phyloP scores from a whole-genome alignment of 1,284 basidiomycete species.

The Cryptococcus hybrid region DNA sequence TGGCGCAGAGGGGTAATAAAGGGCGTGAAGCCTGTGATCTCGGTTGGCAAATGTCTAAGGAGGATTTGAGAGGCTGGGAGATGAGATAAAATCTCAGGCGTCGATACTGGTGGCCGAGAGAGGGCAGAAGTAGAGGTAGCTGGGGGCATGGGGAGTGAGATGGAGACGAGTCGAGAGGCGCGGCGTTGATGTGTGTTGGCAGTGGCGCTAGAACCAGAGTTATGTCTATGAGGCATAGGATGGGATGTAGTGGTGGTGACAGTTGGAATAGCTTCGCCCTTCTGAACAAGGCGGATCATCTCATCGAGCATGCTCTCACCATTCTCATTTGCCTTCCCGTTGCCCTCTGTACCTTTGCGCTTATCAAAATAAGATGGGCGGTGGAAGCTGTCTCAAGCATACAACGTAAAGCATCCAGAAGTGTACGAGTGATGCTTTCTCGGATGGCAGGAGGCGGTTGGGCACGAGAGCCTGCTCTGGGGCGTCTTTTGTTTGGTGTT shows the following conservation, averaged over 20 bases:
- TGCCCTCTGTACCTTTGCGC: too few species aligned
- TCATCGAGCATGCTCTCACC: slow-evolving; percentile 36
- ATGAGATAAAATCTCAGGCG: slow-evolving; percentile 34
- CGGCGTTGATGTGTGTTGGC: slow-evolving; percentile 30
- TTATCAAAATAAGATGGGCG: slow-evolving; percentile 28
- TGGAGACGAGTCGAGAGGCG: slow-evolving; percentile 42
- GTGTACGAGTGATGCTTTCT: slow-evolving; percentile 25
- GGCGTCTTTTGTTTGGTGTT: slow-evolving; percentile 5
- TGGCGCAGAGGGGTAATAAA: slow-evolving; percentile 58
- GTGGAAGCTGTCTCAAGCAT: slow-evolving; percentile 35
- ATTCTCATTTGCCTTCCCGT: not conserved
- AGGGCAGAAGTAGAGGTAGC: not conserved
- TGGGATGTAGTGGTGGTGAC: too few species aligned
- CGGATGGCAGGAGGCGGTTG: slow-evolving; percentile 5
- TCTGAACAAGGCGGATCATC: slow-evolving; percentile 41
- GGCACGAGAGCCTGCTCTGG: slow-evolving; percentile 14
- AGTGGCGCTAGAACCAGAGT: too few species aligned
- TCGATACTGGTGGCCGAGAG: slow-evolving; percentile 29
- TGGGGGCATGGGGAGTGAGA: slow-evolving; percentile 34
- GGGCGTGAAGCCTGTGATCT: slow-evolving; percentile 47
- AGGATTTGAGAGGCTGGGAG: slow-evolving; percentile 50
- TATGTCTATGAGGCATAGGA: too few species aligned
- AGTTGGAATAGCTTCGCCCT: slow-evolving; percentile 11
- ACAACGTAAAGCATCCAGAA: slow-evolving; percentile 35
- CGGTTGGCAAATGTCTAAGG: slow-evolving; percentile 42